Conservation (phyloP, 305 asterid genomes). For the Solanum hybrid region DNA sequence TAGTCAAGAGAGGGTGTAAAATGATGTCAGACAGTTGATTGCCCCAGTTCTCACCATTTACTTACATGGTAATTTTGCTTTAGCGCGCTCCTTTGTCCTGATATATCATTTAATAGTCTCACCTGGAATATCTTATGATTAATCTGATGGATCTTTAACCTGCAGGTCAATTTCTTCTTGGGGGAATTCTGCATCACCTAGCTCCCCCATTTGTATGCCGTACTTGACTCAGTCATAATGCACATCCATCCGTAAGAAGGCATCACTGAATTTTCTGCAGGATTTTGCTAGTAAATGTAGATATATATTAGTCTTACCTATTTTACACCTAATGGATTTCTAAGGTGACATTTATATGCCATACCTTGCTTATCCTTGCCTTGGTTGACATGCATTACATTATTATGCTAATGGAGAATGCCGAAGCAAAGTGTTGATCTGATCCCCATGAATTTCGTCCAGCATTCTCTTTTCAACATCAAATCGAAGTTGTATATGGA, state of each 20-base stretch:
- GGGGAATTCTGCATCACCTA: not conserved
- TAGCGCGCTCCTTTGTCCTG: not conserved
- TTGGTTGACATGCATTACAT: not conserved
- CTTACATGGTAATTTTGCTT: not conserved
- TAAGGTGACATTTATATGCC: not conserved
- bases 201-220: not conserved
- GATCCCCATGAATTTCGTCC: not conserved
- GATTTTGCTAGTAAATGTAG: not conserved
- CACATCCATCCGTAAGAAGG: not conserved
- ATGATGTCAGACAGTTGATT: not conserved
- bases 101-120: not conserved
- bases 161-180: not conserved
- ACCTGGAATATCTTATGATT: not conserved
- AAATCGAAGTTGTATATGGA: not conserved
- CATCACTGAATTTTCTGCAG: not conserved
- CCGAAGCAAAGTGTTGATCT: not conserved
- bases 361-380: not conserved
- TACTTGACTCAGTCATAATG: not conserved
- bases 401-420: not conserved
- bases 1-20: slow-evolving; percentile 1
- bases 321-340: not conserved
- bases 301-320: not conserved
- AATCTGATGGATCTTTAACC: not conserved
- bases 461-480: not conserved
- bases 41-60: not conserved